These are phyloP conservation scores for Chamaenerion angustifolium DNA, from an alignment of 345 rosid species.

Conservation along the genomic window DNA sequence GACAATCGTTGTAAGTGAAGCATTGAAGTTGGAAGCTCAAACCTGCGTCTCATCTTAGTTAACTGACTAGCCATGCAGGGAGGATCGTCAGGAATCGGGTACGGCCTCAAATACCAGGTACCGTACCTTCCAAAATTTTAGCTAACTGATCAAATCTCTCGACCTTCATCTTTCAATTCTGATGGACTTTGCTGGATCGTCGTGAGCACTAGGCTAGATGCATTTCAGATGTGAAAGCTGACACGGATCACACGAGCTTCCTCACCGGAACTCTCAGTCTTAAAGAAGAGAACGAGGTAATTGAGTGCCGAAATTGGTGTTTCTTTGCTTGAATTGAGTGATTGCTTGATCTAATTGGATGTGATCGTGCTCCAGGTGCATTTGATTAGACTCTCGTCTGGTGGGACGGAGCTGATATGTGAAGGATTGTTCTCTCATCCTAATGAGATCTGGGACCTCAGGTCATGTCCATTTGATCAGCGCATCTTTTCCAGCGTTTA, in stretches of 20 bases:
- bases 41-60: background rate
- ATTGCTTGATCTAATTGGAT: conserved; percentile 5
- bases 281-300: conserved; percentile 84
- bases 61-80: conserved; percentile 49
- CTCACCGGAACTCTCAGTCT: conserved; percentile 91
- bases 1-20: background rate
- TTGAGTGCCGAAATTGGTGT: background rate
- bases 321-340: background rate
- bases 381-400: conserved; percentile 76
- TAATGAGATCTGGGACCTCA: conserved; percentile 87
- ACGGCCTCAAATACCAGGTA: conserved; percentile 90
- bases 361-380: conserved; percentile 44
- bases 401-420: conserved; percentile 73
- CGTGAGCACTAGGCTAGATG: conserved; percentile 56
- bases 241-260: conserved; percentile 87
- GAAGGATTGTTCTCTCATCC: conserved; percentile 93
- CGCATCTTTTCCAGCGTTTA: conserved; percentile 81
- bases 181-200: background rate
- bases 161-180: background rate
- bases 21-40: background rate
- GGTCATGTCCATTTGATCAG: conserved; percentile 84
- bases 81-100: conserved; percentile 75
- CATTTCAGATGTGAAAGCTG: conserved; percentile 88
- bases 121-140: background rate
- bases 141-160: too few species aligned